Percentiles rank a stretch among this genome's conserved stretches.
phyloP scores from a whole-genome alignment of 495 filamentous ascomycete genomes.

The Aspergillus saccharolyticus region DNA sequence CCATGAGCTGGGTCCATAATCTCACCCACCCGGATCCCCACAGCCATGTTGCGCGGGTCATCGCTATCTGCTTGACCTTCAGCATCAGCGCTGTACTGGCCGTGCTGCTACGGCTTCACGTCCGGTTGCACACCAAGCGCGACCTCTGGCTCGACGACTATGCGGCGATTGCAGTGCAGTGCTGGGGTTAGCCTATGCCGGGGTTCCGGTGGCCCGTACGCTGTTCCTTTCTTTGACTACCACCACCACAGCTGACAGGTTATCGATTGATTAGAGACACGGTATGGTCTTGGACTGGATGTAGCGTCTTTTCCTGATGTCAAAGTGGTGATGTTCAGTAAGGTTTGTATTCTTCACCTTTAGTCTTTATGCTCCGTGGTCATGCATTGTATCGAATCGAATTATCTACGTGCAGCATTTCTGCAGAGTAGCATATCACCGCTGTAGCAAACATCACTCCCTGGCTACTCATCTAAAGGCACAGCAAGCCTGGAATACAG shows the following conservation, averaged over 20 bases:
- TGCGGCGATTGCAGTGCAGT: slow-evolving; percentile 21
- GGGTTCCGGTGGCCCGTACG: slow-evolving; percentile 24
- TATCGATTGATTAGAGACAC: slow-evolving; percentile 17
- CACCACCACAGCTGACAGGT: slow-evolving; percentile 3
- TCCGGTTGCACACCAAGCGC: slow-evolving; percentile 18
- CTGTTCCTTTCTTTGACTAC: not conserved
- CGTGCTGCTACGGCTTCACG: slow-evolving; percentile 22
- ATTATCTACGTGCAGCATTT: too few relatives aligned
- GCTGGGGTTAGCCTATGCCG: slow-evolving; percentile 19
- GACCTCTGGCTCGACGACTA: slow-evolving; percentile 26
- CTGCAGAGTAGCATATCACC: too few relatives aligned
- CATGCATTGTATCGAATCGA: too few relatives aligned
- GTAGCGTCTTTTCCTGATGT: slow-evolving; percentile 18
- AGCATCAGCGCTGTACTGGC: slow-evolving; percentile 20
- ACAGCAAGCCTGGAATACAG: too few relatives aligned
- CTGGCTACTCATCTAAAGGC: too few relatives aligned
- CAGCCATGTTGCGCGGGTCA: slow-evolving; percentile 18
- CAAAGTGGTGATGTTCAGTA: slow-evolving; percentile 25
- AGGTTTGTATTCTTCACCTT: slow-evolving; percentile 13
- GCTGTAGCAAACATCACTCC: too few relatives aligned
- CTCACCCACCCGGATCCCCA: slow-evolving; percentile 21
- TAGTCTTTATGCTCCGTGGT: too few relatives aligned
- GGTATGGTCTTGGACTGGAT: slow-evolving; percentile 26
- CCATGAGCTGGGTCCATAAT: slow-evolving; percentile 33
- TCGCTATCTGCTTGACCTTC: slow-evolving; percentile 19